Evolutionary conservation across 192 early-diverging fungal species (phyloP).

Genomic region (Fimicolochytrium jonesii): DNA sequence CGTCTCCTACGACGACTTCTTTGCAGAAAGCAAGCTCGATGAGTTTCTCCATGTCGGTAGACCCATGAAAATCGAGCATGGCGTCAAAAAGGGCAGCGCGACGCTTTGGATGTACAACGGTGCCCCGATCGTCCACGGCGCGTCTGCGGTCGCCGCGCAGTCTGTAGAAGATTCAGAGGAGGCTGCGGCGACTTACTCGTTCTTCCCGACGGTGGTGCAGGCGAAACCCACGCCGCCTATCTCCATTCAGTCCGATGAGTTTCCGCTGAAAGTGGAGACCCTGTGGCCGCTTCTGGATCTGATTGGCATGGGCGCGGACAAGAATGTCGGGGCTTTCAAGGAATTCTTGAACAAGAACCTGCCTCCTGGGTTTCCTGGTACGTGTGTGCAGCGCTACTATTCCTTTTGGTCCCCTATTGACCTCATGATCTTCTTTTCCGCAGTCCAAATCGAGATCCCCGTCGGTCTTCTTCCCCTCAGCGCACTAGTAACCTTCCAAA

Average conservation of each 20-base stretch:
- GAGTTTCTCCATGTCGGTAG: slow-evolving; percentile 32
- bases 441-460: slow-evolving; percentile 45
- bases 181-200: slow-evolving; percentile 2
- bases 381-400: not conserved
- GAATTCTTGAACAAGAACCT: slow-evolving; percentile 39
- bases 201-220: slow-evolving; percentile 13
- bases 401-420: not conserved
- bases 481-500: slow-evolving; percentile 33
- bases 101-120: slow-evolving; percentile 50
- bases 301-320: slow-evolving; percentile 33
- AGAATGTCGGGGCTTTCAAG: slow-evolving; percentile 36
- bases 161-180: not conserved
- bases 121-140: too few species aligned
- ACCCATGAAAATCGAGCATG: slow-evolving; percentile 5
- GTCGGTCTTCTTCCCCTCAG: slow-evolving; percentile 41
- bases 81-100: slow-evolving; percentile 19
- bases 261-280: slow-evolving; percentile 36
- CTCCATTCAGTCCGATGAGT: slow-evolving; percentile 24
- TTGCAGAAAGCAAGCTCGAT: not conserved
- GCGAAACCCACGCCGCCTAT: slow-evolving; percentile 15
- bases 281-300: slow-evolving; percentile 40
- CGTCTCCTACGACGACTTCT: slow-evolving; percentile 34
- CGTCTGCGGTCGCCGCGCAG: too few species aligned
- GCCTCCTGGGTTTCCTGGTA: slow-evolving; percentile 43
- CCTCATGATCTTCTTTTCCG: not conserved